Conservation (phyloP, 805 yeast species). For the Cyberlindnera saturnus region DNA sequence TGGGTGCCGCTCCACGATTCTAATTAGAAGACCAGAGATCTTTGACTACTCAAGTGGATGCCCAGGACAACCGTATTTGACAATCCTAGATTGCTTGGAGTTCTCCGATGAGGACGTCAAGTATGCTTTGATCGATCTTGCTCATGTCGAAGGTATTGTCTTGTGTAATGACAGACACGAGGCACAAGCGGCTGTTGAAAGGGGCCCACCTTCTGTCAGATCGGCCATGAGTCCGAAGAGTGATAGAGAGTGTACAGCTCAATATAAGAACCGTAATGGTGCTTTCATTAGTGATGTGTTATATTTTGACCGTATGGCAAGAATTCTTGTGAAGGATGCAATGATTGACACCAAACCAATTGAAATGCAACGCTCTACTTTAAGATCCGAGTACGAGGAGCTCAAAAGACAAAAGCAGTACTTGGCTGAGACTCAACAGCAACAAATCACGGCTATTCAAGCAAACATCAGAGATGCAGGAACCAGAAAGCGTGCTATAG, state of each 20-base stretch:
- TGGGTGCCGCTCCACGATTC: slow-evolving; percentile 33
- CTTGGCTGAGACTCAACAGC: slow-evolving; percentile 9
- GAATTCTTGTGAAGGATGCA: slow-evolving; percentile 16
- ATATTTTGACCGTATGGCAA: slow-evolving; percentile 26
- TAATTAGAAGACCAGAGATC: slow-evolving; percentile 48
- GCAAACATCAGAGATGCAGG: slow-evolving; percentile 1
- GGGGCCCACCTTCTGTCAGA: not conserved
- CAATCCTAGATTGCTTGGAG: slow-evolving; percentile 56
- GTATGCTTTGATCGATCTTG: slow-evolving; percentile 59
- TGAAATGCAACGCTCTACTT: not conserved
- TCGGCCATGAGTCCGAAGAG: not conserved
- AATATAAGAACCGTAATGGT: slow-evolving; percentile 28
- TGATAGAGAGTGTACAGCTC: not conserved
- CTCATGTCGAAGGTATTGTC: slow-evolving; percentile 51
- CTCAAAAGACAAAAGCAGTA: slow-evolving; percentile 9
- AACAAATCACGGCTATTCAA: slow-evolving; percentile 12
- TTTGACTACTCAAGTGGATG: slow-evolving; percentile 45
- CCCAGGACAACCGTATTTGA: slow-evolving; percentile 36
- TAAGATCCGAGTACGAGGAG: not conserved
- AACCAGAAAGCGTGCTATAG: slow-evolving; percentile 3
- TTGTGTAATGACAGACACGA: slow-evolving; percentile 44
- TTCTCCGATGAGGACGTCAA: slow-evolving; percentile 49
- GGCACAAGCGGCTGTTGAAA: slow-evolving; percentile 41
- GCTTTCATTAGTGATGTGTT: slow-evolving; percentile 51
- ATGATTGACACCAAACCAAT: slow-evolving; percentile 12